phyloP scores from a whole-genome alignment of 108 stramenopile genomes.

The Fragilaria crotonensis region DNA sequence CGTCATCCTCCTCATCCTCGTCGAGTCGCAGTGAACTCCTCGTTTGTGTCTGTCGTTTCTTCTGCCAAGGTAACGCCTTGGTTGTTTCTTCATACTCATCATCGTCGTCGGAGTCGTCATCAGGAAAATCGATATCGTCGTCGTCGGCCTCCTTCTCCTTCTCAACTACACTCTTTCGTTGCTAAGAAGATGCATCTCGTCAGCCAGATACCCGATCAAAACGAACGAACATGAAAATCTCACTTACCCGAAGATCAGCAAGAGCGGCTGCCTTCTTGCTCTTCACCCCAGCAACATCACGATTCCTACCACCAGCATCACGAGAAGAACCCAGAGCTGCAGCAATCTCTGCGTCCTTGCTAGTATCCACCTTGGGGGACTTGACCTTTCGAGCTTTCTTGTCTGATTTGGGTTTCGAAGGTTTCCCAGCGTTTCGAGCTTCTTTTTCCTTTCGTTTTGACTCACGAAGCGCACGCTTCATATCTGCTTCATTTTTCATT shows the following conservation, averaged over 20 bases:
- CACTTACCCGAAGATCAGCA: constrained; percentile 56
- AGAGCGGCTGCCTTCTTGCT: constrained; percentile 69
- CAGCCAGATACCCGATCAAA: too few species aligned
- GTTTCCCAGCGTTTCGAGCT: constrained; percentile 17
- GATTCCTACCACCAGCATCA: constrained; percentile 52
- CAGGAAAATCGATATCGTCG: constrained; percentile 62
- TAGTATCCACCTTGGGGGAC: constrained; percentile 31
- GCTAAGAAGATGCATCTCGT: constrained; percentile 15
- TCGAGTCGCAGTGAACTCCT: not conserved
- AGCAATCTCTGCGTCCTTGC: constrained; percentile 57
- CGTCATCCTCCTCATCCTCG: constrained; percentile 12
- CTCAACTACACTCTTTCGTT: constrained; percentile 32
- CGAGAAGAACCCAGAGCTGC: constrained; percentile 38
- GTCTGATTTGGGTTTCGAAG: constrained; percentile 17
- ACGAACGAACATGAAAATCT: too few species aligned
- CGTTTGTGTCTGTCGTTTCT: constrained; percentile 22
- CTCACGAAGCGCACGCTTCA: constrained; percentile 77
- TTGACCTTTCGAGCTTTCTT: constrained; percentile 20
- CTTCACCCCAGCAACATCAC: constrained; percentile 65
- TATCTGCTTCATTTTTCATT: constrained; percentile 73
- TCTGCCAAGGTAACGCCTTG: constrained; percentile 59
- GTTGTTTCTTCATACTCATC: constrained; percentile 64
- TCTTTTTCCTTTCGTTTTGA: constrained; percentile 55
- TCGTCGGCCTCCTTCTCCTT: constrained; percentile 40
- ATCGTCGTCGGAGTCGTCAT: constrained; percentile 74